A percentile compares a stretch with the other conserved stretches of the same genome.
Evolutionary conservation across 345 rosid species (phyloP).

Genomic region (Rhizophora apiculata): DNA sequence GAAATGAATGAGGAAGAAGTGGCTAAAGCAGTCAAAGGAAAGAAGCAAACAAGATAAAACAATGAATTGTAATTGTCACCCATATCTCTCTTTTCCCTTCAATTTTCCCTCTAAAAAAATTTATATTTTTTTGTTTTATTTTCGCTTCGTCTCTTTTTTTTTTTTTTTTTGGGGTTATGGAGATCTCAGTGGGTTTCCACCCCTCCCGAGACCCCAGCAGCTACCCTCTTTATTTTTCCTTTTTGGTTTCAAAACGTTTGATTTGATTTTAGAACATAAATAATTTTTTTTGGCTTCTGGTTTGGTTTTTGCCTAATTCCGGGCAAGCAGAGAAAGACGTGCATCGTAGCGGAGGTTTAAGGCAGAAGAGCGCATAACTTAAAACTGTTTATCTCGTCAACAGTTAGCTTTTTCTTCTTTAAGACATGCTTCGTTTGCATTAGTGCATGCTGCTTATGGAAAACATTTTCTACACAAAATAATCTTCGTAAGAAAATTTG

Average conservation of each 20-base stretch:
- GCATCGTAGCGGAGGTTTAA: no score
- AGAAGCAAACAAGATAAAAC: slow-evolving; percentile 27
- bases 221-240: not conserved
- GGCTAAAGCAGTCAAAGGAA: slow-evolving; percentile 28
- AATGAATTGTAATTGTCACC: not conserved
- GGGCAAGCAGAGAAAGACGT: no score
- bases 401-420: no score
- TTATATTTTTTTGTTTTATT: not conserved
- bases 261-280: not conserved
- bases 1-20: slow-evolving; percentile 37
- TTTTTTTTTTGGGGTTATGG: not conserved
- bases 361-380: no score
- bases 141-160: not conserved
- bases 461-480: no score
- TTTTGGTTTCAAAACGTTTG: not conserved
- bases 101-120: not conserved
- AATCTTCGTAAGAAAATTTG: no score
- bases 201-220: not conserved
- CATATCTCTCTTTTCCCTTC: not conserved
- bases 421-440: no score
- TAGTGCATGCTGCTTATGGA: no score
- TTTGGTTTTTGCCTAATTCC: no score
- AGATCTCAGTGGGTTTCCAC: slow-evolving; percentile 12
- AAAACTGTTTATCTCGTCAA: no score
- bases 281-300: no score